These are phyloP conservation scores for Epichloe typhina DNA, from an alignment of 2,329 filamentous ascomycete species.

Conservation along the genomic window DNA sequence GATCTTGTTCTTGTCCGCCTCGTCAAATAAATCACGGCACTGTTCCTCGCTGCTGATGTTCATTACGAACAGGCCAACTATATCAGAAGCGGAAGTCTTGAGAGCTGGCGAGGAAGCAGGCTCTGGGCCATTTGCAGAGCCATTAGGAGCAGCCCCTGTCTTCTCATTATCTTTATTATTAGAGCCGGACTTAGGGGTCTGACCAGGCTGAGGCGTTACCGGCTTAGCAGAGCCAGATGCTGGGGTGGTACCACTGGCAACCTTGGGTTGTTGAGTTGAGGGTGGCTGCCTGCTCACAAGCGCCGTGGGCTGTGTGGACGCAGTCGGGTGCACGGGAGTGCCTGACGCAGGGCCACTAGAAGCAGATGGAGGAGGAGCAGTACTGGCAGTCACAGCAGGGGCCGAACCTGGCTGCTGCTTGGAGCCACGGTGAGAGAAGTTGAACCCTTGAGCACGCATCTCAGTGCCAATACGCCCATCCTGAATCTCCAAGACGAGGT, in stretches of 20 bases:
- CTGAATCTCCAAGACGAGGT: constrained; percentile 88
- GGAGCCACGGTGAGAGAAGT: constrained; percentile 88
- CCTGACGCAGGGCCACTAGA: constrained; percentile 12
- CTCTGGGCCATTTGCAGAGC: constrained; percentile 38
- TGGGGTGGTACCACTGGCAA: constrained; percentile 22
- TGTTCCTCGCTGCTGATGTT: constrained; percentile 76
- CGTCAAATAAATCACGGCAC: constrained; percentile 65
- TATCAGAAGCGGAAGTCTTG: constrained; percentile 50
- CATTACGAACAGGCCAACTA: constrained; percentile 80
- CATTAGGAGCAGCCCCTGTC: constrained; percentile 34
- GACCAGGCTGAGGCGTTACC: constrained; percentile 36
- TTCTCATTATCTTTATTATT: constrained; percentile 44
- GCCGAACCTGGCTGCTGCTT: constrained; percentile 49
- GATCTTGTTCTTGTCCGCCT: constrained; percentile 76
- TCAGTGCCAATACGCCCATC: constrained; percentile 93
- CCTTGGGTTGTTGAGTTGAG: constrained; percentile 28
- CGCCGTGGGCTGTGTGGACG: constrained; percentile 22
- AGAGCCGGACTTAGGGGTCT: constrained; percentile 27
- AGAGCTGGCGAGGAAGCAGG: constrained; percentile 43
- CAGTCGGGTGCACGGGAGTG: constrained; percentile 22
- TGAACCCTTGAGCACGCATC: constrained; percentile 98
- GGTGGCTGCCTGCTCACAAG: constrained; percentile 24
- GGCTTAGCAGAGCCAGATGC: constrained; percentile 24
- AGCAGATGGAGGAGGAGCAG: constrained; percentile 18
- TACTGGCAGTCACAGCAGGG: constrained; percentile 19